Conservation (phyloP, 371 early-diverging fungal species). For the Mucor lusitanicus region DNA sequence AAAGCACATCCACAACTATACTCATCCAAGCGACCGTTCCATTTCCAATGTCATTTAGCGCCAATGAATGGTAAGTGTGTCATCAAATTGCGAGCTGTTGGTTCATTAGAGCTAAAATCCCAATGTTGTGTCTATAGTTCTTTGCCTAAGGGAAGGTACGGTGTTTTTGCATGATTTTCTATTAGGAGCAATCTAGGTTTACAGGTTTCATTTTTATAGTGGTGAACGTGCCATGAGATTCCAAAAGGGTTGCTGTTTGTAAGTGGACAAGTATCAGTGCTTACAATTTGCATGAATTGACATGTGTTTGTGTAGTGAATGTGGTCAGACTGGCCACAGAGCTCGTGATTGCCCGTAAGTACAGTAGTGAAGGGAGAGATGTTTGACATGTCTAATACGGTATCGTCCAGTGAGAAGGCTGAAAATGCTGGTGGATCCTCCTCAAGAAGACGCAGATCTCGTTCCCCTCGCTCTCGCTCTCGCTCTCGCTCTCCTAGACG, state of each 20-base stretch:
- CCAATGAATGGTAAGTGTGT: slow-evolving; percentile 41
- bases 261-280: slow-evolving; percentile 15
- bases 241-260: slow-evolving; percentile 47
- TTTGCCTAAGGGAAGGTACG: slow-evolving; percentile 44
- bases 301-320: slow-evolving; percentile 26
- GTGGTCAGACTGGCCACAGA: slow-evolving; percentile 43
- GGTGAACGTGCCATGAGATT: slow-evolving; percentile 49
- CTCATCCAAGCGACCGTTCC: background rate
- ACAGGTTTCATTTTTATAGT: slow-evolving; percentile 9
- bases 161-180: background rate
- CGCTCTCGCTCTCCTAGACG: slow-evolving; percentile 25
- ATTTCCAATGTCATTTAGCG: slow-evolving; percentile 14
- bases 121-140: slow-evolving; percentile 27
- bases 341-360: slow-evolving; percentile 48
- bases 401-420: background rate
- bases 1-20: background rate
- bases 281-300: background rate
- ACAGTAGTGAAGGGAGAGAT: background rate
- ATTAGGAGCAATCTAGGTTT: background rate
- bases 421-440: slow-evolving; percentile 9
- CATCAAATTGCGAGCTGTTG: too few relatives aligned
- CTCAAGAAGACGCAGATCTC: slow-evolving; percentile 21
- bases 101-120: too few relatives aligned
- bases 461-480: slow-evolving; percentile 5
- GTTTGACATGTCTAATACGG: background rate